Percentiles rank a stretch among this genome's conserved stretches.
Conservation (phyloP, 2,329 filamentous ascomycete species). For the Huntiella decipiens region DNA sequence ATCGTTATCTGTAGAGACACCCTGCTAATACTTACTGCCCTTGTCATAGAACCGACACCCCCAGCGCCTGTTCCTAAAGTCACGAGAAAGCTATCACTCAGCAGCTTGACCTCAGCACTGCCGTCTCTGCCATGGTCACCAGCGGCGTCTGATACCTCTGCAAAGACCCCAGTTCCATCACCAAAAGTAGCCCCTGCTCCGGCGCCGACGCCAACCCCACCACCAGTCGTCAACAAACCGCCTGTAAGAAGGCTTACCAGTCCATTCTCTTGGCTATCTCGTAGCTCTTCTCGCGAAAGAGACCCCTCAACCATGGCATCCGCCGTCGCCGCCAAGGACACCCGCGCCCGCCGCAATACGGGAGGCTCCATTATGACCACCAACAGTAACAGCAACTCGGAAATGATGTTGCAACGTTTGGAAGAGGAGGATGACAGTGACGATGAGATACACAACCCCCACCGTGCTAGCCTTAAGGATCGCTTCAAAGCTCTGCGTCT, state of each 20-base stretch:
- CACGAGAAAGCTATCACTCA: slow-evolving; percentile 35
- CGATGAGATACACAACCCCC: slow-evolving; percentile 18
- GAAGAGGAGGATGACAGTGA: slow-evolving; percentile 44
- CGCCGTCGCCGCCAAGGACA: slow-evolving; percentile 21
- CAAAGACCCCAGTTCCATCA: slow-evolving; percentile 25
- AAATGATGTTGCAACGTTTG: slow-evolving; percentile 58
- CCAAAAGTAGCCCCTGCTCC: slow-evolving; percentile 16
- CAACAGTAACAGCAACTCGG: slow-evolving; percentile 68
- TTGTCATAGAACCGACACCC: slow-evolving; percentile 1
- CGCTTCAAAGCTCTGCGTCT: slow-evolving; percentile 61
- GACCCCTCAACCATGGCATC: slow-evolving; percentile 39
- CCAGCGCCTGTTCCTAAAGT: slow-evolving; percentile 4
- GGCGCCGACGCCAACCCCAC: slow-evolving; percentile 14
- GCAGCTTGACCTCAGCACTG: slow-evolving; percentile 53
- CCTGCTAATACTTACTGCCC: too few species aligned
- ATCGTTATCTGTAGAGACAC: too few species aligned
- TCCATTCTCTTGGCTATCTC: slow-evolving; percentile 71
- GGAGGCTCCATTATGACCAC: slow-evolving; percentile 62
- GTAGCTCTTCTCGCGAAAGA: slow-evolving; percentile 22
- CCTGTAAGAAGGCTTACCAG: slow-evolving; percentile 58
- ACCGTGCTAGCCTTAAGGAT: slow-evolving; percentile 48
- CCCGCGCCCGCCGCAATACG: slow-evolving; percentile 44
- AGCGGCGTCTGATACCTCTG: slow-evolving; percentile 26
- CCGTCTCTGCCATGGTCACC: slow-evolving; percentile 57
- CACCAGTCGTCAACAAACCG: slow-evolving; percentile 17